These are phyloP conservation scores for Isatis lusitanica DNA, from an alignment of 441 rosid genomes.

Conservation along the genomic window DNA sequence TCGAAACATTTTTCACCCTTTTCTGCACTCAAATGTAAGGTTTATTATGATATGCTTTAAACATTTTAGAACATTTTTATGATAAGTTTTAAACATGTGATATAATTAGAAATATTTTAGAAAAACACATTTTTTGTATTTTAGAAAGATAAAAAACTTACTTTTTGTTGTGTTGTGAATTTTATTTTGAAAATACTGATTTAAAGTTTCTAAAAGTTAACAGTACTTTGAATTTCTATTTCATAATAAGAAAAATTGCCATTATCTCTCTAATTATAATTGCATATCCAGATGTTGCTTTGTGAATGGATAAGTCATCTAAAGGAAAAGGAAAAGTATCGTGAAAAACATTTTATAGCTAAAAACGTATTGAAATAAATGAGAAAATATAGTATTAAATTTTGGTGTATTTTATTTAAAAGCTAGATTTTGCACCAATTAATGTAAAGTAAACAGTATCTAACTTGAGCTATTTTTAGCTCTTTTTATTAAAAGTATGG, in stretches of 20 bases:
- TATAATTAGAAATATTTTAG: no score
- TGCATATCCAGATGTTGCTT: neutral
- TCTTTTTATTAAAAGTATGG: neutral
- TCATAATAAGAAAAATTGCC: neutral
- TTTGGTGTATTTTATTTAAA: neutral
- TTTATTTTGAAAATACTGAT: neutral
- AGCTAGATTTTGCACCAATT: constrained; percentile 1
- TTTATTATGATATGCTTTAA: neutral
- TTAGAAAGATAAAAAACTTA: neutral
- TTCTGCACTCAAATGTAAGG: neutral
- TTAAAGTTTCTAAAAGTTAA: neutral
- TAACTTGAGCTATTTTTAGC: neutral
- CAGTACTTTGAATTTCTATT: neutral
- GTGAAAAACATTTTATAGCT: neutral
- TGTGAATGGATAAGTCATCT: neutral
- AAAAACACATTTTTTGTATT: neutral
- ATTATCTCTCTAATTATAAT: neutral
- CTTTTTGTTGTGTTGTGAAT: neutral
- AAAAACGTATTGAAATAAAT: neutral
- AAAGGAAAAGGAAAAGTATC: neutral
- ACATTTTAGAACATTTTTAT: no score
- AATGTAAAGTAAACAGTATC: neutral
- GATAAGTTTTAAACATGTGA: no score
- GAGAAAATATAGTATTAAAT: neutral
- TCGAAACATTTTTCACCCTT: no score